phyloP scores from a whole-genome alignment of 2,329 filamentous ascomycete genomes.

The Diplocarpon rosae region DNA sequence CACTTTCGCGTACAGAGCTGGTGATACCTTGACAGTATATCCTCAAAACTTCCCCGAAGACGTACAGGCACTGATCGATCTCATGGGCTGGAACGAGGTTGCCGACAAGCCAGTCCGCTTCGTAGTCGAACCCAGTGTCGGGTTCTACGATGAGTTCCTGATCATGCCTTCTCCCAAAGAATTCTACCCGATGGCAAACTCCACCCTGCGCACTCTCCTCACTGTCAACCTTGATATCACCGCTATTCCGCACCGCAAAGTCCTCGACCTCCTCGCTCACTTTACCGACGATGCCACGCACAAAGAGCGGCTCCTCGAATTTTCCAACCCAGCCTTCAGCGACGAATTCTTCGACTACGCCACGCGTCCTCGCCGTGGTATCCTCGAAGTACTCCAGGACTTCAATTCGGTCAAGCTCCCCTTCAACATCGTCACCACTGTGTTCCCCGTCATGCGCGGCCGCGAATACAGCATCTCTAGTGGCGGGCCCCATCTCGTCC shows the following conservation, averaged over 20 bases:
- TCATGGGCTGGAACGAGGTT: conserved; percentile 67
- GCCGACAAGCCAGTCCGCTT: conserved; percentile 61
- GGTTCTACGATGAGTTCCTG: conserved; percentile 21
- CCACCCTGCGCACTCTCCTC: conserved; percentile 61
- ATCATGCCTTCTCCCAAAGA: conserved; percentile 19
- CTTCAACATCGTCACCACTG: conserved; percentile 55
- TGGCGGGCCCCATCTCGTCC: conserved; percentile 37
- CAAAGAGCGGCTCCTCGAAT: conserved; percentile 71
- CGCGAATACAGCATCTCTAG: conserved; percentile 90
- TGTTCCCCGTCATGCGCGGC: conserved; percentile 76
- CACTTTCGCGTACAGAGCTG: conserved; percentile 44
- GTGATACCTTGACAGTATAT: conserved; percentile 70
- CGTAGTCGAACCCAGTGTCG: conserved; percentile 22
- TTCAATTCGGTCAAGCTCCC: conserved; percentile 79
- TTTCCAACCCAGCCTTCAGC: conserved; percentile 65
- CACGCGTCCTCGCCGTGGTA: conserved; percentile 76
- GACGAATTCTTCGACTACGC: conserved; percentile 97
- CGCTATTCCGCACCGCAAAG: conserved; percentile 76
- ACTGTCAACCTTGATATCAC: conserved; percentile 81
- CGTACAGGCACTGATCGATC: conserved; percentile 63
- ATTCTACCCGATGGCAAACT: conserved; percentile 18
- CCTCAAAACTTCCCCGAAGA: conserved; percentile 80
- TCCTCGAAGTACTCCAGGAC: conserved; percentile 84
- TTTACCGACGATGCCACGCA: conserved; percentile 65
- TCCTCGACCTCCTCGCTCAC: conserved; percentile 69